Evolutionary conservation across 2,329 filamentous ascomycete genomes (phyloP), one percentile per base, ranked within the genome.

Genomic region (Hypocreales sp.): DNA sequence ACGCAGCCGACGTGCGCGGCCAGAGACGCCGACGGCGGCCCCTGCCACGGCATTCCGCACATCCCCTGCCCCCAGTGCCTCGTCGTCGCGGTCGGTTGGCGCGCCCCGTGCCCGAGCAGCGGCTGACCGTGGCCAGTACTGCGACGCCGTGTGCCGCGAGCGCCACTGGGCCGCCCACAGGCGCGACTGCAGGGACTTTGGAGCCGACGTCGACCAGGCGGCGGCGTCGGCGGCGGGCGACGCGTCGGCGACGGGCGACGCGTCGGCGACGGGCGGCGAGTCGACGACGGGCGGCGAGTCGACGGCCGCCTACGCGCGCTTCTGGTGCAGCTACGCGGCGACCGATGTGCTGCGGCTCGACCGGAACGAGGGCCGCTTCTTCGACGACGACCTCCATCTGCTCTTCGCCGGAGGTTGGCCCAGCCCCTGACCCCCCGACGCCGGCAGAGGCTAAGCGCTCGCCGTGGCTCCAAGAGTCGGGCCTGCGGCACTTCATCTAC

Each of bases 401-500:
- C 33, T 47, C 6, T 21, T 47, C 5, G 13, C 28, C 2, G 42
- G 42, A 26, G 28, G 44, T 45, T 27, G 25, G 33, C 29, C n/a
- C n/a, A n/a, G n/a, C n/a, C n/a, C n/a, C n/a, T n/a, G n/a, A n/a
- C 6, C 6, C 12, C 25, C n/a, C 15, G 8, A 8, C 1, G 11
- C n/a, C 12, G 8, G 8, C 17, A 5, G n/a, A 3, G 19, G 8
- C 14, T 3, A 6, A 15, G 8, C 14, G 12, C 19, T 22, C 14
- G n/a, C 10, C 22, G 16, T 15, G 11, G 4, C 12, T 15, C 9
- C 13, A 8, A 47, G 44, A 31, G 5, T 35, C 29, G 2, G 25
- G 26, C 4, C 20, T 47, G 11, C 41, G 44, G 14, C 40, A 46
- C 15, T 26, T 46, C 18, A 38, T 47, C 12, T 41, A 44, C 27